Conservation (phyloP, 2,329 filamentous ascomycete species). For the Penicillium sp. region DNA sequence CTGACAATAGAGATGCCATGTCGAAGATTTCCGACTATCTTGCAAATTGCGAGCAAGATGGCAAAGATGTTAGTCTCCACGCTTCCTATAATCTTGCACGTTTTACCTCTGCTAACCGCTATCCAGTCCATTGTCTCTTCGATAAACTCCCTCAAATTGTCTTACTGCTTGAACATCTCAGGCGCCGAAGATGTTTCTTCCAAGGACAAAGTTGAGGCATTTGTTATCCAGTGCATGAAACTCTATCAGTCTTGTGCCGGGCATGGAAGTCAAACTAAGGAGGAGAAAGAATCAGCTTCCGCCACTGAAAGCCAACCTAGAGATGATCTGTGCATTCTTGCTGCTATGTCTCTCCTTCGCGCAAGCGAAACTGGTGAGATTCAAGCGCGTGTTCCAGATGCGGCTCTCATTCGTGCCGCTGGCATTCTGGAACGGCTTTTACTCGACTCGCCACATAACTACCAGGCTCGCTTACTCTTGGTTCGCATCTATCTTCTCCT, state of each 20-base stretch:
- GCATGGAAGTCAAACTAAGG: constrained; percentile 2
- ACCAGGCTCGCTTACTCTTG: constrained; percentile 42
- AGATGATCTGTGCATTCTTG: constrained; percentile 43
- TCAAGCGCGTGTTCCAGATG: constrained; percentile 21
- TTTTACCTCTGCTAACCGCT: constrained; percentile 4
- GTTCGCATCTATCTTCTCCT: constrained; percentile 42
- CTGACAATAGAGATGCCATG: constrained; percentile 22
- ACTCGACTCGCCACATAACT: constrained; percentile 44
- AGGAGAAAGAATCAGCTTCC: constrained; percentile 21
- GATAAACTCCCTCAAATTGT: constrained; percentile 43
- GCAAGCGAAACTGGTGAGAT: constrained; percentile 21
- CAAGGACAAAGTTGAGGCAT: constrained; percentile 30
- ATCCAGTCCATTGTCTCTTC: constrained; percentile 26
- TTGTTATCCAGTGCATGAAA: constrained; percentile 37
- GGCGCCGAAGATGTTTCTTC: constrained; percentile 24
- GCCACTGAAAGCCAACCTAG: constrained; percentile 42
- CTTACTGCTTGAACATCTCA: constrained; percentile 40
- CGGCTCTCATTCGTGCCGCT: constrained; percentile 35
- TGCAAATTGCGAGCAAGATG: constrained; percentile 15
- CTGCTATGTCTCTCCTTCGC: constrained; percentile 40
- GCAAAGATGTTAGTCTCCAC: constrained; percentile 22
- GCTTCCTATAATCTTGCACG: not conserved
- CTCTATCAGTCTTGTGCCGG: constrained; percentile 23
- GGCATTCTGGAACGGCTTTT: constrained; percentile 39
- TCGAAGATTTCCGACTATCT: constrained; percentile 28